phyloP scores from a whole-genome alignment of 2,329 filamentous ascomycete species.

The Xylariaceae sp. region DNA sequence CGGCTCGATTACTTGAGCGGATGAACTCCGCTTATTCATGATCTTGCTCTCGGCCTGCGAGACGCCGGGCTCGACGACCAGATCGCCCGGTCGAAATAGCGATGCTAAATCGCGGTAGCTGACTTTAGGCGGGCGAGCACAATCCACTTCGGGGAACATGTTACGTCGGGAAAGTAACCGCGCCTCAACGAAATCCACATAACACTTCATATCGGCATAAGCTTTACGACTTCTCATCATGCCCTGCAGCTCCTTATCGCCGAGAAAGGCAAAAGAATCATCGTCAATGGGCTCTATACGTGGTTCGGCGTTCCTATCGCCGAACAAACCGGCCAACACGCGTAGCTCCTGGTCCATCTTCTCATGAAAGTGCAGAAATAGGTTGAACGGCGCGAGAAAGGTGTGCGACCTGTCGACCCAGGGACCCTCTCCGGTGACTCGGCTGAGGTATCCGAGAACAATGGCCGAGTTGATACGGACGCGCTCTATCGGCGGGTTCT shows the following conservation, averaged over 20 bases:
- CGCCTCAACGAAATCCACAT: constrained; percentile 17
- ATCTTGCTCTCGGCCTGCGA: constrained; percentile 10
- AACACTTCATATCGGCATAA: constrained; percentile 19
- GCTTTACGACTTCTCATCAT: constrained; percentile 19
- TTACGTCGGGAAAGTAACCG: constrained; percentile 15
- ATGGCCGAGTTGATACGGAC: constrained; percentile 19
- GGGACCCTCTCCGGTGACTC: constrained; percentile 18
- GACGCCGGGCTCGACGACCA: constrained; percentile 15
- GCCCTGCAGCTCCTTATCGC: constrained; percentile 11
- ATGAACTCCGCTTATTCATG: constrained; percentile 13
- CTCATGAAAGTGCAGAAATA: constrained; percentile 17
- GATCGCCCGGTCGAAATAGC: constrained; percentile 14
- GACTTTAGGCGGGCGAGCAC: constrained; percentile 9
- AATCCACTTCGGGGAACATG: constrained; percentile 13
- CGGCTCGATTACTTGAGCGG: constrained; percentile 10
- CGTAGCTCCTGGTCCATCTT: constrained; percentile 17
- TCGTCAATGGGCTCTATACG: not conserved
- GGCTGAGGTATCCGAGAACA: constrained; percentile 18
- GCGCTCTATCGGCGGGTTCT: constrained; percentile 11
- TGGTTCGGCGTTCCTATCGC: not conserved
- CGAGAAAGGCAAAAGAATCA: constrained; percentile 14
- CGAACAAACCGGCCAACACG: constrained; percentile 4
- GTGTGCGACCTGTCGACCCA: constrained; percentile 17
- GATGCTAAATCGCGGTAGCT: constrained; percentile 16
- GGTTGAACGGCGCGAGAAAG: constrained; percentile 16